phyloP scores from a whole-genome alignment of 2,329 filamentous ascomycete species.

The Colletotrichum scovillei region DNA sequence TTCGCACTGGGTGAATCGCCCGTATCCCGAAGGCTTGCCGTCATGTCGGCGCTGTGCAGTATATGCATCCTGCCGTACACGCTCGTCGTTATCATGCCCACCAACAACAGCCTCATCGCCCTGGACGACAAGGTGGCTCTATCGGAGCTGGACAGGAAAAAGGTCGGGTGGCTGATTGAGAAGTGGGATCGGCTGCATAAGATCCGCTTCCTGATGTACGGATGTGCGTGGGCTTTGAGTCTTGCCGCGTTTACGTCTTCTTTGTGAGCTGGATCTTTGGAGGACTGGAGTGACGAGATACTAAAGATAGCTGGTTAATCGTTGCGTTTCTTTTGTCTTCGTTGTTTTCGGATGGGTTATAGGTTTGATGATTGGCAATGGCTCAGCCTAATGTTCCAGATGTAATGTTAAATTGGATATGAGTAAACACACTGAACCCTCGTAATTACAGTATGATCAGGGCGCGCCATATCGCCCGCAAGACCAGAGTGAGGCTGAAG shows the following conservation, averaged over 20 bases:
- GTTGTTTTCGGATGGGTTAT: background rate
- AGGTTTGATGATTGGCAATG: background rate
- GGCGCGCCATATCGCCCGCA: background rate
- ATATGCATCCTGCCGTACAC: background rate
- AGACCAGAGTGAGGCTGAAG: background rate
- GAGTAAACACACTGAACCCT: background rate
- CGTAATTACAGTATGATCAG: background rate
- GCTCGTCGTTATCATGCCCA: background rate
- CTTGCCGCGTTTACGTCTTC: background rate
- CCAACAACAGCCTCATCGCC: background rate
- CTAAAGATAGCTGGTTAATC: background rate
- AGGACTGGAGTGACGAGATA: too few relatives aligned
- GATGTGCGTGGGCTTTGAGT: background rate
- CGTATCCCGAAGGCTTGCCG: background rate
- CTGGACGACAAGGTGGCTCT: slow-evolving; percentile 15
- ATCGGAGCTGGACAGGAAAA: slow-evolving; percentile 10
- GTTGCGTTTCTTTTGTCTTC: background rate
- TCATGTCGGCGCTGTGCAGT: slow-evolving; percentile 8
- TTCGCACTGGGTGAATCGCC: background rate
- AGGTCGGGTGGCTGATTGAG: slow-evolving; percentile 1
- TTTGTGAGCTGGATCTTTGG: background rate
- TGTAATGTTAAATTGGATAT: background rate
- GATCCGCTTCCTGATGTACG: background rate
- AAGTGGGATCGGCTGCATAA: slow-evolving; percentile 9
- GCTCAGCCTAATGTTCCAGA: background rate